These are phyloP conservation scores for Agaricus blazei DNA, from an alignment of 768 basidiomycete genomes.

Conservation along the genomic window DNA sequence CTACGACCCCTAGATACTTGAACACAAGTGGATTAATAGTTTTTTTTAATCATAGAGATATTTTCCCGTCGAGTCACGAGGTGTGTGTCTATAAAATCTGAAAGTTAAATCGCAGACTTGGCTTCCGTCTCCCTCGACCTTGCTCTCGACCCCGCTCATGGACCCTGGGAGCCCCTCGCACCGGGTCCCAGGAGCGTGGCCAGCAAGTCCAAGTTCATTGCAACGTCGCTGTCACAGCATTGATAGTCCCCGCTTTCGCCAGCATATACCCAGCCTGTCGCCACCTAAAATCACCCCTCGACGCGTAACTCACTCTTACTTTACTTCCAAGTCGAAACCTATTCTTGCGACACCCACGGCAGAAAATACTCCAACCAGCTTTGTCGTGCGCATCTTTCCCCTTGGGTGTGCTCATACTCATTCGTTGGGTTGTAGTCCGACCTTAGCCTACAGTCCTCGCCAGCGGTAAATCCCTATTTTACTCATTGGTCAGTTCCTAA, in stretches of 20 bases:
- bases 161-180: conserved; percentile 21
- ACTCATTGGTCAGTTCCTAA: not conserved
- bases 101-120: not conserved
- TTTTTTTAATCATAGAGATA: not conserved
- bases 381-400: not conserved
- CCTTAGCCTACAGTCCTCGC: conserved; percentile 5
- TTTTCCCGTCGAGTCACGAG: conserved; percentile 3
- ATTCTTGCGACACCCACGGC: not conserved
- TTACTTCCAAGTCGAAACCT: not conserved
- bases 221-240: not conserved
- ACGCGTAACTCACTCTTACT: not conserved
- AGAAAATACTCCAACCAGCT: not conserved
- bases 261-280: not conserved
- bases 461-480: not conserved
- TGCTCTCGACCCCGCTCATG: conserved; percentile 7
- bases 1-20: not conserved
- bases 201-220: conserved; percentile 17
- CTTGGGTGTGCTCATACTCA: not conserved
- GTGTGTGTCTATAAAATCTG: not conserved
- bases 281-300: not conserved
- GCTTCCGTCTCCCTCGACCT: not conserved
- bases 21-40: conserved; percentile 8
- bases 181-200: conserved; percentile 42
- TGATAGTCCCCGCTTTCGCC: not conserved
- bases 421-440: not conserved